Evolutionary conservation across 1,284 basidiomycete species (phyloP), one percentile per base, ranked within the genome.

Genomic region (Ustilago lituana): DNA sequence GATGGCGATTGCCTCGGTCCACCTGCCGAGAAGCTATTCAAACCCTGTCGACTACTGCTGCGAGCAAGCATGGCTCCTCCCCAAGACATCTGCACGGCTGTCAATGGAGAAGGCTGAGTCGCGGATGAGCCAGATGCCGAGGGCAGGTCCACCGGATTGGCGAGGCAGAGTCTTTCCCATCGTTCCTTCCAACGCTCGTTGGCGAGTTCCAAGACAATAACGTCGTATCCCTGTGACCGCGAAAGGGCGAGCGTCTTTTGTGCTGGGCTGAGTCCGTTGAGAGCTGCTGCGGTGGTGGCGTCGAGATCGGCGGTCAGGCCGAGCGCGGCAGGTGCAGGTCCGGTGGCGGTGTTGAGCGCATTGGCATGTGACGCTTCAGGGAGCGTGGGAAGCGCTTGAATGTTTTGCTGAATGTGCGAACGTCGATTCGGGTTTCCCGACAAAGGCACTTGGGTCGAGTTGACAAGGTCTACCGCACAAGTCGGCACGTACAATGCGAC

Each of bases 131-230:
- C 40, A 15, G 53, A 60, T 4, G 45, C 38, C 2, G 52, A 49
- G 14, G 57, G 40, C 27, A 55, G 19, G 12, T 69, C 63, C 8
- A 37, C 27, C 12, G 83, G 73, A 2, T 83, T 81, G 10, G 84
- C 79, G 19, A 94, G 84, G 82, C 95, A 98, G 86, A 98, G 90
- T 35, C 89, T 85, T 72, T 88, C 87, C 95, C 96, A 98, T 59
- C 95, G 85, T 65, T 88, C 86, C 76, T 88, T 89, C 95, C 95
- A 98, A 29, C 86, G 87, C 22, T 87, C 86, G 66, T 92, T 97
- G 19, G 94, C 91, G 23, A 98, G 85, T 15, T 93, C 92, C n/a
- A 95, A 78, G 70, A 89, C 91, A 46, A 94, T 85, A 22, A 81
- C 69, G 60, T 86, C 85, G 71, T 87, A 87, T 44, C 86, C 86